Base-by-base conservation (phyloP, 164 flowering plant genomes). In the Aristolochia californica region DNA sequence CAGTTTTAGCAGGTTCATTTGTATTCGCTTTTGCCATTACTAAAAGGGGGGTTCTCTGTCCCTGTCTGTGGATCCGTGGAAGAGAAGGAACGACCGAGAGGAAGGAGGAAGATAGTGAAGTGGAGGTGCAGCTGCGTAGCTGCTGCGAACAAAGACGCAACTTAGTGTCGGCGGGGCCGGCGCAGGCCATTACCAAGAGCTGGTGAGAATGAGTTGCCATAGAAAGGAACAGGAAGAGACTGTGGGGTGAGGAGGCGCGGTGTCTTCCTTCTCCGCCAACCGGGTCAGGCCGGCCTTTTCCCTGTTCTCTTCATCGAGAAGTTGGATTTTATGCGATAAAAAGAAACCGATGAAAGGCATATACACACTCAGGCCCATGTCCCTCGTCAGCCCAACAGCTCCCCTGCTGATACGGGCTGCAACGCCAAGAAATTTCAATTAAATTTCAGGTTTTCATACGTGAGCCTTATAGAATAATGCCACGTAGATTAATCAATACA, bases 21-120 rank as follows among this genome's bases (percentile, higher is more conserved):
- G 53, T 26, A 44, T 43, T 68, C 45, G 25, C 49, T 34, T 65
- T 68, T 11, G 72, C 72, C 23, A 48, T n/a, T 21, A 66, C 43
- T 22, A 43, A 21, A 18, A 53, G 62, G 43, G 53, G 23, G 52
- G 26, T 24, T 30, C 16, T 0, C 56, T 16, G 38, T 26, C 21
- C 34, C 30, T 25, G 18, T 51, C 27, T 51, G 14, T 48, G 45
- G 25, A 44, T 15, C n/a, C 48, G 53, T 13, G 47, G 58, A 11
- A 55, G 26, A 58, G 13, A 43, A 43, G 57, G 67, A 34, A 34
- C 40, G 43, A 57, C 24, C 18, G 43, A 51, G 21, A 64, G 28
- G 25, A 57, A 40, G 25, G 60, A 49, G 45, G 57, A 56, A 11
- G 18, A 17, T 4, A 48, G 53, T 13, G 18, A 27, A 21, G 40